These are phyloP conservation scores for Volutella citrinella DNA, from an alignment of 2,329 filamentous ascomycete genomes.

Conservation along the genomic window DNA sequence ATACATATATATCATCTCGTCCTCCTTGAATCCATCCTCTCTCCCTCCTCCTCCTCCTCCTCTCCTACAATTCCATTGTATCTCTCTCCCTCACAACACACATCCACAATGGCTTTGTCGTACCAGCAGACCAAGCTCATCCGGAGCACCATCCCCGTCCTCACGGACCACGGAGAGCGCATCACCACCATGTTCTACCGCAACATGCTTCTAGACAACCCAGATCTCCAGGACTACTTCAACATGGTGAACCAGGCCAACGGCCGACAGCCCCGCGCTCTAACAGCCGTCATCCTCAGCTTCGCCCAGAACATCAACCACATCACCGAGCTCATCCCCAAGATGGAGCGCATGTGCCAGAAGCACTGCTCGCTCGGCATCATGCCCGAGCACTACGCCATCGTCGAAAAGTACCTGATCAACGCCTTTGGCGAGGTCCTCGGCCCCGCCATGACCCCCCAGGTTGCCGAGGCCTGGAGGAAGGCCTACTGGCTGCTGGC, in stretches of 20 bases:
- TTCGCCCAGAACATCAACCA: conserved; percentile 71
- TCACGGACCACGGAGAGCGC: conserved; percentile 63
- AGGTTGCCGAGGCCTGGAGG: conserved; percentile 65
- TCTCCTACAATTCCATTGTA: neutral
- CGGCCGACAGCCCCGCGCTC: conserved; percentile 32
- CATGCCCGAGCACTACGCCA: conserved; percentile 64
- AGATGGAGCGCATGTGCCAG: conserved; percentile 59
- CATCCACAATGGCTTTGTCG: conserved; percentile 38
- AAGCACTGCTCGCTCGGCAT: conserved; percentile 73
- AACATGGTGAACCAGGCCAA: conserved; percentile 46
- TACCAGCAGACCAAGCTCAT: conserved; percentile 61
- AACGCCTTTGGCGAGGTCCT: conserved; percentile 65
- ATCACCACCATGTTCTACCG: conserved; percentile 73
- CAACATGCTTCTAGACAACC: conserved; percentile 63
- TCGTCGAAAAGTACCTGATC: conserved; percentile 68
- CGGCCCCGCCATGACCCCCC: conserved; percentile 60
- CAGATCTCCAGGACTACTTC: conserved; percentile 67
- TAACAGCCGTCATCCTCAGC: conserved; percentile 53
- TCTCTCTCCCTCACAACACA: neutral
- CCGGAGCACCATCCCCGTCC: conserved; percentile 67
- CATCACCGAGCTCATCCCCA: conserved; percentile 52
- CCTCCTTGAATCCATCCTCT: too few relatives aligned
- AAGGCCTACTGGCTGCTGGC: conserved; percentile 73
- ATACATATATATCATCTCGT: neutral
- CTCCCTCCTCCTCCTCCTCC: too few relatives aligned